Evolutionary conservation across 2,329 filamentous ascomycete species (phyloP).

Genomic region (Ascomycota sp.): DNA sequence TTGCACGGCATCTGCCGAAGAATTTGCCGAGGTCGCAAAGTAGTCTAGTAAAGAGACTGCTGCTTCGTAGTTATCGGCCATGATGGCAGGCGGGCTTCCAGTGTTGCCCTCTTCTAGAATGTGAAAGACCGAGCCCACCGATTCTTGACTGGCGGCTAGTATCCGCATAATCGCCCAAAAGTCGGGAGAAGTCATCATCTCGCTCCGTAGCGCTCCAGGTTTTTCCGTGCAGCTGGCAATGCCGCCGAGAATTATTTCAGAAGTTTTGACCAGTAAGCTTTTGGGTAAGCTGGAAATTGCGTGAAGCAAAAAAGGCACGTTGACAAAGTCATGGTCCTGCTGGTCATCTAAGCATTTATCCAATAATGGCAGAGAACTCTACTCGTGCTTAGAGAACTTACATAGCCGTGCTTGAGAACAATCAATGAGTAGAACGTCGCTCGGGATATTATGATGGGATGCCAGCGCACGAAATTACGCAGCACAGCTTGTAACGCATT

Average conservation of each 20-base stretch:
- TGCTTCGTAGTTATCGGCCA: slow-evolving; percentile 86
- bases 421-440: slow-evolving; percentile 71
- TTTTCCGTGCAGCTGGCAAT: slow-evolving; percentile 59
- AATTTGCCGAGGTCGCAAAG: slow-evolving; percentile 63
- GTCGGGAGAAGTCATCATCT: slow-evolving; percentile 88
- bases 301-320: slow-evolving; percentile 77
- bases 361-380: no score
- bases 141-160: slow-evolving; percentile 45
- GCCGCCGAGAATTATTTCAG: slow-evolving; percentile 54
- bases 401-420: slow-evolving; percentile 64
- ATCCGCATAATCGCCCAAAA: slow-evolving; percentile 82
- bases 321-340: slow-evolving; percentile 73
- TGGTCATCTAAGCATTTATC: slow-evolving; percentile 5
- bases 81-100: slow-evolving; percentile 59
- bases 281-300: slow-evolving; percentile 73
- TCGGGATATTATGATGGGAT: slow-evolving; percentile 64
- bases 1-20: slow-evolving; percentile 33
- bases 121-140: slow-evolving; percentile 59
- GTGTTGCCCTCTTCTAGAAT: slow-evolving; percentile 61
- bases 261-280: slow-evolving; percentile 51
- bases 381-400: slow-evolving; percentile 20
- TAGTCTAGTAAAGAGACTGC: slow-evolving; percentile 67
- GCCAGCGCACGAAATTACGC: slow-evolving; percentile 54
- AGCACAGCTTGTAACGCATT: slow-evolving; percentile 63
- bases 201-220: slow-evolving; percentile 57